These are phyloP conservation scores for Arthrobotrys musiformis DNA, from an alignment of 2,329 filamentous ascomycete genomes.

Conservation along the genomic window DNA sequence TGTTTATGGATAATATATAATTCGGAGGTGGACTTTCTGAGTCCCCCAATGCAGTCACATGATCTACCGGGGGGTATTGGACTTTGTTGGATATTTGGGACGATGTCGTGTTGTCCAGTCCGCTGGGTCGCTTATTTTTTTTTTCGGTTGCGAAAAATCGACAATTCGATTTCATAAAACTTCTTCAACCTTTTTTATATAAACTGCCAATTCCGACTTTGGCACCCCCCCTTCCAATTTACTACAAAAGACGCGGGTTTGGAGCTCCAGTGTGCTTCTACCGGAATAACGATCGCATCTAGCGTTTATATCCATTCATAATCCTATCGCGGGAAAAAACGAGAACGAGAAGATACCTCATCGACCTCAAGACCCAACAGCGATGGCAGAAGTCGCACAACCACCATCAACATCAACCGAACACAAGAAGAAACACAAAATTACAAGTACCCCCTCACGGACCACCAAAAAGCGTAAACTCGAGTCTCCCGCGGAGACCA, in stretches of 20 bases:
- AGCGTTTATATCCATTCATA: no score
- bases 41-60: not conserved
- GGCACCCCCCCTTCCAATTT: no score
- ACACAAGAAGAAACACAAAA: slow-evolving; percentile 56
- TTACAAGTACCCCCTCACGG: slow-evolving; percentile 45
- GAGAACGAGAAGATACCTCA: no score
- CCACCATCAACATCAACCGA: slow-evolving; percentile 61
- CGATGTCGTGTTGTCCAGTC: not conserved
- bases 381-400: slow-evolving; percentile 63
- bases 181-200: no score
- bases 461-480: slow-evolving; percentile 47
- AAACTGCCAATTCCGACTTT: not conserved
- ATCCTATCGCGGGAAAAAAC: no score
- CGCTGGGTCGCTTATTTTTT: slow-evolving; percentile 9
- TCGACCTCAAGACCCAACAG: no score
- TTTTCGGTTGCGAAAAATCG: no score
- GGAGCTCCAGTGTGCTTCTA: no score
- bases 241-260: no score
- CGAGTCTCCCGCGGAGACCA: slow-evolving; percentile 22
- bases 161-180: no score
- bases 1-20: no score
- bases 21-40: no score
- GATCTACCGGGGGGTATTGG: not conserved
- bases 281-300: not conserved
- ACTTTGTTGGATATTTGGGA: not conserved